Evolutionary conservation across 305 asterid species (phyloP), one percentile per base, ranked within the genome.

Genomic region (Withania somnifera): DNA sequence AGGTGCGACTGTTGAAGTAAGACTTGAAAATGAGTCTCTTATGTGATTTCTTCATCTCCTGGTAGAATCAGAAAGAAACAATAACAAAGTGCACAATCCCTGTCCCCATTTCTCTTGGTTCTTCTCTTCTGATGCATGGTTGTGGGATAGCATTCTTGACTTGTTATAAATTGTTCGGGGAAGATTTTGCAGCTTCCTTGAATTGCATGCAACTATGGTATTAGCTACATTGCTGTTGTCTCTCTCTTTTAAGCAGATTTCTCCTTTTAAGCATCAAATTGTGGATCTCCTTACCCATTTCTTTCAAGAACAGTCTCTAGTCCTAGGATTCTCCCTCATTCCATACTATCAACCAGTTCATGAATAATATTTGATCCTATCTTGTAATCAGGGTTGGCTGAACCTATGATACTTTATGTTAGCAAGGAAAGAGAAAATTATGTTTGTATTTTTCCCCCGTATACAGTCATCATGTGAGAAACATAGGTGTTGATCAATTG

Each of bases 381-480:
- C 45, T 50, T 19, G 30, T 76, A 30, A 28, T 51, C 40, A 76
- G n/a, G 45, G 28, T 15, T 26, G 60, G 8, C 47, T 73, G 60
- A 26, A 60, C 61, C 42, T 73, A 54, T 47, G 26, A 73, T 47
- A 47, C 42, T 26, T 73, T 8, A 17, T 47, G 79, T 10, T 26
- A 45, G 24, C 45, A 7, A 45, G 79, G 40, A 24, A 45, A 71
- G 24, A 71, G 7, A 45, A 24, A 7, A 71, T 24, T 73, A 15
- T 14, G 15, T 73, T 83, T 85, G 60, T 81, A 57, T 51, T 71
- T 83, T 32, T 69, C 40, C 79, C 67, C 61, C 61, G 7, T 79
- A 56, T 85, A 51, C 45, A 61, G 61, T 86, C 84, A 88, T 87
- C 82, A 50, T 84, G 80, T 78, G 82, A 79, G 24, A 60, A 45